Evolutionary conservation across 306 rosid genomes (phyloP).

Genomic region (Rosa rugosa): DNA sequence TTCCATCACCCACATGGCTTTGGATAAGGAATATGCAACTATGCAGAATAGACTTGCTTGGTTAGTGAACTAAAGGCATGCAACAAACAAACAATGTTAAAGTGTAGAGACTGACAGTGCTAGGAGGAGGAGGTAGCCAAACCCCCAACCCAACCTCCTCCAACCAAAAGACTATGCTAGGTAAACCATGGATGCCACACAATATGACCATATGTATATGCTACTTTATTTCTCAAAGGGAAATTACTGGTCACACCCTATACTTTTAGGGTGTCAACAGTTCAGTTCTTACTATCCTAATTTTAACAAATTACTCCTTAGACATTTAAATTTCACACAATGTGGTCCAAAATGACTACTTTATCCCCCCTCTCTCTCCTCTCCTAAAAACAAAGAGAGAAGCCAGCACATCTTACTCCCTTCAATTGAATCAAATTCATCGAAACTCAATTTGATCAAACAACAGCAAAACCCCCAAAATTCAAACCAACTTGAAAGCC

Average conservation of each 20-base stretch:
- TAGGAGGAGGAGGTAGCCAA: conserved; percentile 18
- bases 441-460: neutral
- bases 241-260: too few relatives aligned
- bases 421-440: neutral
- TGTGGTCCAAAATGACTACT: too few relatives aligned
- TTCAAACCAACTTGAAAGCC: conserved; percentile 49
- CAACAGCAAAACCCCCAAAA: neutral
- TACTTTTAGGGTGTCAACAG: too few relatives aligned
- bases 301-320: too few relatives aligned
- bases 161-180: conserved; percentile 29
- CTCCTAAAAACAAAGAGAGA: too few relatives aligned
- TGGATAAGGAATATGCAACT: conserved; percentile 32
- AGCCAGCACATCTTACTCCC: neutral
- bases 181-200: conserved; percentile 42
- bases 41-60: conserved; percentile 20
- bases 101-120: conserved; percentile 5
- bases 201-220: neutral
- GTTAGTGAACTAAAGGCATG: conserved; percentile 33
- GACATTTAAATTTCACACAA: too few relatives aligned
- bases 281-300: too few relatives aligned
- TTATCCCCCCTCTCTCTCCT: too few relatives aligned
- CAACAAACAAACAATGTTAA: conserved; percentile 23
- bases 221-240: neutral
- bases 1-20: conserved; percentile 31
- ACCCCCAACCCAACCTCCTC: conserved; percentile 30